phyloP scores from a whole-genome alignment of 2,329 filamentous ascomycete genomes.

The Claviceps humidiphila region DNA sequence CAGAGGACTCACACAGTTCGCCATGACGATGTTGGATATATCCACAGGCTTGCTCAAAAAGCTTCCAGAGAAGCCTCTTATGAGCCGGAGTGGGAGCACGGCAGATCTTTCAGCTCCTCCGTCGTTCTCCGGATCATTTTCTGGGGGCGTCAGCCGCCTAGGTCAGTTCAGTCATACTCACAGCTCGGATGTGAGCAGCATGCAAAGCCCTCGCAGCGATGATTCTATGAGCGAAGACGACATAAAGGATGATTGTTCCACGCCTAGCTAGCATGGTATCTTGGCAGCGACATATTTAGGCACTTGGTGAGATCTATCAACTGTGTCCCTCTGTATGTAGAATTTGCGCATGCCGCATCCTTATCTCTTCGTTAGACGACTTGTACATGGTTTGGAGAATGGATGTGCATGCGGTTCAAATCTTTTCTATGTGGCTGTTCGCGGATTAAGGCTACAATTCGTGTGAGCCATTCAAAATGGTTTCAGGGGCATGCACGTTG shows the following conservation, averaged over 20 bases:
- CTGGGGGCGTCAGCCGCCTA: slow-evolving; percentile 21
- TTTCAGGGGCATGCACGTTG: too few relatives aligned
- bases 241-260: slow-evolving; percentile 26
- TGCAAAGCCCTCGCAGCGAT: slow-evolving; percentile 36
- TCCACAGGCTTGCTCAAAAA: slow-evolving; percentile 55
- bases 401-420: too few relatives aligned
- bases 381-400: too few relatives aligned
- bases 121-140: slow-evolving; percentile 14
- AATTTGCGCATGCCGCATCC: too few relatives aligned
- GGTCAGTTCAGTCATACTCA: slow-evolving; percentile 30
- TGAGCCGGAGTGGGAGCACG: slow-evolving; percentile 41
- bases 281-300: too few relatives aligned
- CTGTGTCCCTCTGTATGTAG: too few relatives aligned
- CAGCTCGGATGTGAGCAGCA: slow-evolving; percentile 35
- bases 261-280: slow-evolving; percentile 9
- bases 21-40: slow-evolving; percentile 67
- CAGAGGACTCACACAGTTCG: slow-evolving; percentile 49
- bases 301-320: too few relatives aligned
- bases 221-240: slow-evolving; percentile 43
- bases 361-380: too few relatives aligned
- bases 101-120: slow-evolving; percentile 29
- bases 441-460: too few relatives aligned
- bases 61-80: slow-evolving; percentile 56
- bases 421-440: too few relatives aligned
- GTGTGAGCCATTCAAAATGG: too few relatives aligned